Evolutionary conservation across 352 stramenopile genomes (phyloP), one percentile per base, ranked within the genome.

Genomic region (Blastocystis sp.): DNA sequence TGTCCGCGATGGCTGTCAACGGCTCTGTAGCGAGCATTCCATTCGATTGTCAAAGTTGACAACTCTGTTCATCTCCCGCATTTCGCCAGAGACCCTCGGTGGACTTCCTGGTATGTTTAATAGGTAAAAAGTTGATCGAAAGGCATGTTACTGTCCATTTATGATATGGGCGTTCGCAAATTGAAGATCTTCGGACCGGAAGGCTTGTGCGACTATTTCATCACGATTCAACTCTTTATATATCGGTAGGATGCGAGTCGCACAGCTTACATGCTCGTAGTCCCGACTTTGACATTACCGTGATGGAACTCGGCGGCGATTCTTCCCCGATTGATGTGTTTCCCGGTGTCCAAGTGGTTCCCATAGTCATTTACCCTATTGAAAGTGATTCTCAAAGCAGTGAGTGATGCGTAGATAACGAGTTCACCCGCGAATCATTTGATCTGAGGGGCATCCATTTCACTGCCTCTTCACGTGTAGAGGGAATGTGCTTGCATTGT

Each of bases 61-160:
- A n/a, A 43, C 38, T 1, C 38, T 84, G 0, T 84, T 84, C 56
- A 70, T 84, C 19, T 67, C 74, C 19, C 59, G 74, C 17, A 56
- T 84, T 17, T 45, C 74, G 38, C 52, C 56, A 21, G 74, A 84
- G 4, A 84, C 74, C 11, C 52, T 84, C 40, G 74, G 74, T 1
- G 74, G 74, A 14, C 60, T 84, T 84, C 74, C 74, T 28, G 74
- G 74, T 84, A 70, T 14, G 2, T 21, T 53, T 10, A 48, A 1
- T 10, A 7, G 38, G 70, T 11, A 28, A n/a, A 0, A 28, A 0
- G 7, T 56, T 67, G 11, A 19, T 43, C 28, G 43, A 2, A 48
- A 84, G 74, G 74, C 45, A 84, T 84, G 74, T 41, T 84, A n/a
- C 40, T 84, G 4, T 67, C 74, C 7, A 84, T 84, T n/a, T 84